Evolutionary conservation across 495 filamentous ascomycete genomes (phyloP), one percentile per base, ranked within the genome.

Genomic region (Aspergillus haitiensis): DNA sequence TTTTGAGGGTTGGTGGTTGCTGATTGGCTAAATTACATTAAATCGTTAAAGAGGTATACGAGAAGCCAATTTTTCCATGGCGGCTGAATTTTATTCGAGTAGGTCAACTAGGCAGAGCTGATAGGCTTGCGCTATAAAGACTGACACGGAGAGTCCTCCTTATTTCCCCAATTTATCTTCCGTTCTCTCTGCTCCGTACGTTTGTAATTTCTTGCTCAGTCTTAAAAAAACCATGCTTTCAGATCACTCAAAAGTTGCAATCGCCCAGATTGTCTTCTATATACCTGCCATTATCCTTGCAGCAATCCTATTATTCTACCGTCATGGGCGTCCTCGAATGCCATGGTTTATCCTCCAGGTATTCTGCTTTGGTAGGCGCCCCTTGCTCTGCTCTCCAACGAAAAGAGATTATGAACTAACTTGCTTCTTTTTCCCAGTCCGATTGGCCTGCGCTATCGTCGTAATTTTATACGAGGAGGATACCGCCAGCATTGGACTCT

Each of bases 251-350:
- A 64, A 63, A 56, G 48, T 63, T 12, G 60, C 67, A 35, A 67
- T 69, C 52, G 67, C 67, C 13, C 63, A 64, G 34, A 66, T 69
- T 35, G 53, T 66, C 11, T 69, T 69, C 58, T 71, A 69, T 58
- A 46, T 62, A 15, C 67, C 69, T 5, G 57, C 56, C 9, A 59
- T 59, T 2, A 5, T 64, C 7, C 8, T 65, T 5, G 62, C 68
- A 7, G 44, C 49, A 13, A 54, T 56, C 21, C 58, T 65, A 3
- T 44, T 60, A 21, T 67, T 45, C 37, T 58, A 62, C 35, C 66
- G 66, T 11, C 59, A 65, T 49, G 55, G 42, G 33, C 61, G 68
- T 10, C 68, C 68, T 18, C 68, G 66, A 3, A 56, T 63, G 39
- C 35, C 57, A 47, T 70, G 62, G 65, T 12, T 57, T 32, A 63